Base-by-base conservation (phyloP, 345 rosid species). In the Dipteronia sinensis region DNA sequence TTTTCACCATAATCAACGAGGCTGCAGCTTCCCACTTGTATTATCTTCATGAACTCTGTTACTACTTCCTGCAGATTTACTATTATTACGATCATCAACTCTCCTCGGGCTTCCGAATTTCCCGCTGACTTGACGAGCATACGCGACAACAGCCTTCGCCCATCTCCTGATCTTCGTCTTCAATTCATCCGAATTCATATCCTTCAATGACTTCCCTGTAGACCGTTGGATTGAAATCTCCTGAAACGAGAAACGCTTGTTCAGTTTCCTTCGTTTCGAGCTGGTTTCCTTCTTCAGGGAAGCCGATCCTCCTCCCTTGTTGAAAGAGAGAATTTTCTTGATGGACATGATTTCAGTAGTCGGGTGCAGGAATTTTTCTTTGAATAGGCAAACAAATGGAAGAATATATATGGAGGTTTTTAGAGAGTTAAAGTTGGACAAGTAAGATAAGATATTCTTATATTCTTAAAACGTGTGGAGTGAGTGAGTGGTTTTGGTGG, bases 101-200 rank as follows among this genome's bases (percentile, higher is more conserved):
- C 75, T 76, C 42, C 84, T 69, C 0, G 82, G 67, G 75, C 84
- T 81, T 12, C 85, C 84, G 1, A 91, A 65, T 10, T 77, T 65
- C 12, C 88, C 82, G 51, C 97, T 93, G 65, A 93, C 89, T 82
- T 95, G 98, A 47, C 97, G 93, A 71, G 94, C 98, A 42, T 91
- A 90, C 3, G 81, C 83, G 6, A 80, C 99, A 1, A 93, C 97
- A 66, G 90, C 89, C 82, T 89, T 93, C 10, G 98, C 93, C 99
- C 99, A 95, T 77, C 90, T 91, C 53, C 55, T 82, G 67, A 95
- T 95, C 74, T 88, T 97, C 7, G 40, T 83, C 87, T 93, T 93
- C 46, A 95, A 77, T 88, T 89, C 89, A 61, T 74, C 79, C 0
- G 98, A 92, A 83, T 93, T 94, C 62, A 83, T 67, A 6, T 88